A percentile compares a stretch with the other conserved stretches of the same genome.
phyloP scores from a whole-genome alignment of 2,329 filamentous ascomycete species.

The Fusarium dimerum region DNA sequence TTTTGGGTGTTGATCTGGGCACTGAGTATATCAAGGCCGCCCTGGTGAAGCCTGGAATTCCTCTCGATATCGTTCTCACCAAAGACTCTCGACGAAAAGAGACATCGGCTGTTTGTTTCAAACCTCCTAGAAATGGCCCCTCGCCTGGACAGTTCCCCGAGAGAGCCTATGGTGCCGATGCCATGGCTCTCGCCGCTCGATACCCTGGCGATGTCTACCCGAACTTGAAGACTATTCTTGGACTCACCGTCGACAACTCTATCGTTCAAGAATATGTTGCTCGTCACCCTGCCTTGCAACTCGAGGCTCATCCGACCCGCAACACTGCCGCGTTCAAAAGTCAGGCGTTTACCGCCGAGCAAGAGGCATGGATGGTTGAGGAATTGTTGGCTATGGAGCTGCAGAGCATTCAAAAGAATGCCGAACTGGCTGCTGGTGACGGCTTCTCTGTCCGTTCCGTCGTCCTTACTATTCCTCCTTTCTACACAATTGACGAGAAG shows the following conservation, averaged over 20 bases:
- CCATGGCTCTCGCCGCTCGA: constrained; percentile 79
- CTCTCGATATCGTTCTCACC: constrained; percentile 94
- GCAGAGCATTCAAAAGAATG: constrained; percentile 86
- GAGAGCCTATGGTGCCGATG: constrained; percentile 88
- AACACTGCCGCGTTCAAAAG: constrained; percentile 83
- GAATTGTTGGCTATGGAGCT: constrained; percentile 96
- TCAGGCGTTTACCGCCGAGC: constrained; percentile 60
- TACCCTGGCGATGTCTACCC: constrained; percentile 94
- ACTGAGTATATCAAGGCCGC: constrained; percentile 97
- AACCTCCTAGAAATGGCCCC: constrained; percentile 70
- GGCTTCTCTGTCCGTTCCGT: constrained; percentile 74
- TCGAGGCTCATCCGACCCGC: constrained; percentile 60
- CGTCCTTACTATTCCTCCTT: constrained; percentile 87
- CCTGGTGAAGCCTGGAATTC: constrained; percentile 93
- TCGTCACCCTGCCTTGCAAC: constrained; percentile 76
- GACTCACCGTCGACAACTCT: constrained; percentile 63
- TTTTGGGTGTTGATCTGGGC: constrained; percentile 90
- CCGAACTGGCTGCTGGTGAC: constrained; percentile 78
- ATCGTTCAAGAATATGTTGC: constrained; percentile 69
- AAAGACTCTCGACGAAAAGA: constrained; percentile 99
- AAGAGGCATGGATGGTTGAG: constrained; percentile 77
- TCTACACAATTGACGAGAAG: constrained; percentile 89
- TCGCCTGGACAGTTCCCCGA: constrained; percentile 75
- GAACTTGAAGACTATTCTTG: constrained; percentile 90
- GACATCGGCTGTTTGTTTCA: constrained; percentile 87